Base-by-base conservation (phyloP, 2,329 filamentous ascomycete species). In the Colletotrichum noveboracense region DNA sequence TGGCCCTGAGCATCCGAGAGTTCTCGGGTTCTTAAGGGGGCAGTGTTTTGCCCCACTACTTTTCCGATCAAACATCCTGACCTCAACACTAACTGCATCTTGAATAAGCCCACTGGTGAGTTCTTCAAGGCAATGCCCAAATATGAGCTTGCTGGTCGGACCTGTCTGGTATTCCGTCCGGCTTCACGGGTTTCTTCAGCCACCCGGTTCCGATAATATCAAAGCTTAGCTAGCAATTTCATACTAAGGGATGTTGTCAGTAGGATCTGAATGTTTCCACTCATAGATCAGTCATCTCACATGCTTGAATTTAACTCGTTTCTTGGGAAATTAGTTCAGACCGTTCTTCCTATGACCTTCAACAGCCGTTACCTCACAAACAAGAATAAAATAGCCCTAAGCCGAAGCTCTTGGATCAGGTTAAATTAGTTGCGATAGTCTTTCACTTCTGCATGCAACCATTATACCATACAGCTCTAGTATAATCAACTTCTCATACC, bases 231-330 rank as follows among this genome's bases (percentile, higher is more conserved):
- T 38, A 13, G 18, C 43, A 48, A n/a, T n/a, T 43, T 4, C 36
- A 18, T 18, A 10, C 0, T 0, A 12, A 48, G 7, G n/a, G n/a
- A 13, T 13, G 10, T 48, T 1, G n/a, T 7, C 43, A 48, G n/a
- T 48, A 1, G 2, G 0, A 3, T n/a, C n/a, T 48, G 0, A 1
- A 2, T n/a, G 18, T 21, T 48, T n/a, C 6, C n/a, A 48, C 0
- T 12, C 43, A 48, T 13, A 13, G 3, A 21, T 13, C 43, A 48
- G 3, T 21, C 6, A 13, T 21, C 1, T 1, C 10, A 13, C n/a
- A 1, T 48, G n/a, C n/a, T 48, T 13, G 10, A n/a, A 0, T 13
- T 4, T 2, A 48, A 48, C 18, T 48, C 43, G 10, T 48, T 7
- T 48, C 2, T 21, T 48, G 0, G 3, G 3, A 13, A 48, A 1